These are phyloP conservation scores for Penicillium freii DNA, from an alignment of 2,329 filamentous ascomycete genomes.

Conservation along the genomic window DNA sequence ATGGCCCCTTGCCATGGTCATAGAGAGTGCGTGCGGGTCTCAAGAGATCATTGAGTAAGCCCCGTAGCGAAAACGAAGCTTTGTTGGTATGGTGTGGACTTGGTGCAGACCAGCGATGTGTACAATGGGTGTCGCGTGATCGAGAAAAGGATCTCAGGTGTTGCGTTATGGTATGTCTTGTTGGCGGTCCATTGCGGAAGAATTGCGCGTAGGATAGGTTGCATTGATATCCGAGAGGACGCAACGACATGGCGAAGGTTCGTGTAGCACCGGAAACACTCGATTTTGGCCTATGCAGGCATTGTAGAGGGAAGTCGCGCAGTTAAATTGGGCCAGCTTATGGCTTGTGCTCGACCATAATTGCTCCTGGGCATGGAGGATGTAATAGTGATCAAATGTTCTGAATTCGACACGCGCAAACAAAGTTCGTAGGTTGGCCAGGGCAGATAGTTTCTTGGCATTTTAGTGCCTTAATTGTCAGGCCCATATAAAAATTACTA, in stretches of 20 bases:
- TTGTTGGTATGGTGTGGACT: neutral
- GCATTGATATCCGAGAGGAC: conserved; percentile 4
- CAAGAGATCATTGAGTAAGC: neutral
- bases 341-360: neutral
- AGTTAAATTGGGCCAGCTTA: neutral
- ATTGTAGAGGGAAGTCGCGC: neutral
- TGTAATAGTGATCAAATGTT: neutral
- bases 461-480: neutral
- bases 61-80: neutral
- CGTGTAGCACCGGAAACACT: neutral
- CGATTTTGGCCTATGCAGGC: conserved; percentile 2
- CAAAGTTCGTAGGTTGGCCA: neutral
- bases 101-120: neutral
- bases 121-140: neutral
- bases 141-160: neutral
- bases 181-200: neutral
- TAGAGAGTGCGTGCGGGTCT: neutral
- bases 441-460: neutral
- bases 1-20: neutral
- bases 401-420: neutral
- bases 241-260: conserved; percentile 7
- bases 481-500: neutral
- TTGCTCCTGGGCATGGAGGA: neutral
- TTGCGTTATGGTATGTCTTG: neutral
- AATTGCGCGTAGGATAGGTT: neutral